These are phyloP conservation scores for Saksenaea oblongispora DNA, from an alignment of 371 early-diverging fungal species.

Conservation along the genomic window DNA sequence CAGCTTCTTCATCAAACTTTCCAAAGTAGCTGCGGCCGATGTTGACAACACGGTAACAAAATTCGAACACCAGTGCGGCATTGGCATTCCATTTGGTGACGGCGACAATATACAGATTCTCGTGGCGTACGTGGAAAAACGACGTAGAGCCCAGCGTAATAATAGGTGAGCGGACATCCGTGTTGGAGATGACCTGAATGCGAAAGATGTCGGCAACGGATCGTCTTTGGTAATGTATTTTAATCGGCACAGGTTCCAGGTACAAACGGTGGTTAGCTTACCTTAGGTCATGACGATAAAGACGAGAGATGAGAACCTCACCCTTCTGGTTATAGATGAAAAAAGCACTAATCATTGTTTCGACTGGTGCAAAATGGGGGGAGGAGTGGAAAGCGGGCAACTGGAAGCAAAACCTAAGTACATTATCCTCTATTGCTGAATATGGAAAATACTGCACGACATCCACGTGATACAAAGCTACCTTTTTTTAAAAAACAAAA, in stretches of 20 bases:
- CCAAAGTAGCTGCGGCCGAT: constrained; percentile 86
- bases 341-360: constrained; percentile 82
- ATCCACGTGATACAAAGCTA: no score
- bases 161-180: constrained; percentile 89
- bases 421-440: not conserved
- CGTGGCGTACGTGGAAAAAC: constrained; percentile 89
- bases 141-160: constrained; percentile 86
- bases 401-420: not conserved
- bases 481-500: no score
- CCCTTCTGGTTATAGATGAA: constrained; percentile 97
- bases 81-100: constrained; percentile 86
- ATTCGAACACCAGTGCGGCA: constrained; percentile 83
- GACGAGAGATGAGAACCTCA: constrained; percentile 95
- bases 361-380: not conserved
- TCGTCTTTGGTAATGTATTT: constrained; percentile 58
- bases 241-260: not conserved
- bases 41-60: constrained; percentile 76
- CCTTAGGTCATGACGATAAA: constrained; percentile 94
- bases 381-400: constrained; percentile 1
- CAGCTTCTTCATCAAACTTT: constrained; percentile 85
- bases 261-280: constrained; percentile 32
- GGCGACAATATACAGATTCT: constrained; percentile 87
- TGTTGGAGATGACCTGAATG: constrained; percentile 93
- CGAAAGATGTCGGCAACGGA: constrained; percentile 95
- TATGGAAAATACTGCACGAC: not conserved